Percentiles rank a stretch among this genome's conserved stretches.
Conservation (phyloP, 2,329 filamentous ascomycete genomes). For the Huntiella decipiens region DNA sequence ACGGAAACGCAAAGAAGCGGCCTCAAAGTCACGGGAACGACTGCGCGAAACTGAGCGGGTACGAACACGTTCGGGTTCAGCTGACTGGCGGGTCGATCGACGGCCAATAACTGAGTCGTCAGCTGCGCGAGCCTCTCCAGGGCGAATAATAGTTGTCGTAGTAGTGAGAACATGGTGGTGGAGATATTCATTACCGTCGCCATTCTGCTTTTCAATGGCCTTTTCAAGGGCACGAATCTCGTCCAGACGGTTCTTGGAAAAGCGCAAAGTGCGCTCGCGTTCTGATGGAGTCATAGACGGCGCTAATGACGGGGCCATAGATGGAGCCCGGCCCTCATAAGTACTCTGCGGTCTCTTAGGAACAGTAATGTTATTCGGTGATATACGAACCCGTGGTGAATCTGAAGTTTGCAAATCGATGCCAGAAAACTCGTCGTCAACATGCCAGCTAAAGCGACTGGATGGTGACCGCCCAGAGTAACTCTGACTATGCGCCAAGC, state of each 20-base stretch:
- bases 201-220: conserved; percentile 15
- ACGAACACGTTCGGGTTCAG: conserved; percentile 2
- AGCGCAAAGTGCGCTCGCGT: conserved; percentile 4
- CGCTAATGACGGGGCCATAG: background rate
- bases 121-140: background rate
- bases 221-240: conserved; percentile 21
- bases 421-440: conserved; percentile 39
- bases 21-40: conserved; percentile 3
- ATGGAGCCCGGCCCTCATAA: conserved; percentile 1
- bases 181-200: conserved; percentile 9
- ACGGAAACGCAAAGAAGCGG: conserved; percentile 1
- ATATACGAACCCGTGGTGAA: conserved; percentile 31
- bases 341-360: conserved; percentile 6
- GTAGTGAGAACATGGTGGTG: conserved; percentile 11
- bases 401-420: conserved; percentile 35
- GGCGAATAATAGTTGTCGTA: conserved; percentile 9
- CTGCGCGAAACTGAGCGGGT: conserved; percentile 4
- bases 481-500: conserved; percentile 4
- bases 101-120: conserved; percentile 4
- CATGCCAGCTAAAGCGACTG: conserved; percentile 35
- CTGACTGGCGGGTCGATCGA: conserved; percentile 1
- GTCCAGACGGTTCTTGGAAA: conserved; percentile 16
- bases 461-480: conserved; percentile 22
- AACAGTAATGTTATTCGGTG: background rate
- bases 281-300: background rate